phyloP scores from a whole-genome alignment of 108 stramenopile species.

The Nannochloropsis salina region DNA sequence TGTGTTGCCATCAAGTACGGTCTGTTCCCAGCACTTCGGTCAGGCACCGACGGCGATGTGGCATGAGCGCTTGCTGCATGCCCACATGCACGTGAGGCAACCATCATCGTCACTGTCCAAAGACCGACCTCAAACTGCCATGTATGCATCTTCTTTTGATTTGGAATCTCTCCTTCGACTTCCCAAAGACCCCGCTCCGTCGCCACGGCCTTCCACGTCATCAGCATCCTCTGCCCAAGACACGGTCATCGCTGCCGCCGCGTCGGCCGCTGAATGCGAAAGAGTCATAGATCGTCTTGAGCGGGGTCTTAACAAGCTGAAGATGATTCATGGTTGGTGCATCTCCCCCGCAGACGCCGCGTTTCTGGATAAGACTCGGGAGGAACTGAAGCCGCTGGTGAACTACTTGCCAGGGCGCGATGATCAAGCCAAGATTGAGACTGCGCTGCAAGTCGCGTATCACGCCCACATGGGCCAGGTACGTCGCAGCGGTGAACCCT shows the following conservation, averaged over 20 bases:
- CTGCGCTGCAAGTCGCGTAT: slow-evolving; percentile 47
- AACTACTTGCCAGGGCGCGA: background rate
- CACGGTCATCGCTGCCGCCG: background rate
- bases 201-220: background rate
- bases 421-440: slow-evolving; percentile 37
- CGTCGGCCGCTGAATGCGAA: background rate
- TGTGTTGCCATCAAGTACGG: no score
- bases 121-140: no score
- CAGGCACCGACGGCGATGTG: no score
- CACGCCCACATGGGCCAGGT: slow-evolving; percentile 77
- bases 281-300: background rate
- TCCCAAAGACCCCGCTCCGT: background rate
- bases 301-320: background rate
- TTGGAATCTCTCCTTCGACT: background rate
- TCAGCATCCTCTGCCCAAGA: background rate
- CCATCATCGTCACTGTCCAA: no score
- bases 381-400: background rate
- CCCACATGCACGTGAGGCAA: no score
- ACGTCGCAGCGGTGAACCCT: slow-evolving; percentile 84
- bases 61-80: no score
- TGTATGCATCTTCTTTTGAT: background rate
- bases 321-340: background rate
- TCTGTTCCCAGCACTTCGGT: no score
- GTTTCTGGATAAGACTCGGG: background rate
- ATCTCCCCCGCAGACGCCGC: slow-evolving; percentile 15